A percentile compares a stretch with the other conserved stretches of the same genome.
Conservation (phyloP, 305 asterid genomes). For the Fraxinus ornus region DNA sequence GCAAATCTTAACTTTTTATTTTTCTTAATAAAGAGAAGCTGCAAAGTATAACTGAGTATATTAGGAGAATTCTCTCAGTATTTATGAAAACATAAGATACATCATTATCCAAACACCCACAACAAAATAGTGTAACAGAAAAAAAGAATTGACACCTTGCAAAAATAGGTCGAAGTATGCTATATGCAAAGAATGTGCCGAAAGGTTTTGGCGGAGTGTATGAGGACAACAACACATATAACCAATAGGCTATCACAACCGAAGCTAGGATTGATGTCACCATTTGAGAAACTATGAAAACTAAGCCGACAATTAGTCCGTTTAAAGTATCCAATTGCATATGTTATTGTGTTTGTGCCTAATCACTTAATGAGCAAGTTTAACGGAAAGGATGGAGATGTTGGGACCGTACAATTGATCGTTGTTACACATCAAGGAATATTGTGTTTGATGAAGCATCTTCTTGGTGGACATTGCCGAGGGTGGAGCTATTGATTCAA, state of each 20-base stretch:
- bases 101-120: neutral
- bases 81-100: too few species aligned
- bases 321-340: neutral
- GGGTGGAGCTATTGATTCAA: neutral
- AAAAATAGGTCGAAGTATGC: neutral
- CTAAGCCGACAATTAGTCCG: neutral
- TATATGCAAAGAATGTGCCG: neutral
- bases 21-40: too few species aligned
- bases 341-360: neutral
- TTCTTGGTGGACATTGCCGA: neutral
- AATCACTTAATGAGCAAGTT: neutral
- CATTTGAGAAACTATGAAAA: neutral
- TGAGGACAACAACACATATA: neutral
- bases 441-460: neutral
- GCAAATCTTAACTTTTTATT: too few species aligned
- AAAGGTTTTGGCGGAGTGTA: neutral
- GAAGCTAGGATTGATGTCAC: neutral
- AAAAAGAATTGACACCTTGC: neutral
- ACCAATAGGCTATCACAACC: neutral
- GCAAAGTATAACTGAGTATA: too few species aligned
- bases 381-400: neutral
- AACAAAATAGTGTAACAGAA: neutral
- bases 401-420: neutral
- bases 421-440: neutral
- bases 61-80: too few species aligned